Conservation (phyloP, 805 yeast genomes). For the Starmerella vitae region DNA sequence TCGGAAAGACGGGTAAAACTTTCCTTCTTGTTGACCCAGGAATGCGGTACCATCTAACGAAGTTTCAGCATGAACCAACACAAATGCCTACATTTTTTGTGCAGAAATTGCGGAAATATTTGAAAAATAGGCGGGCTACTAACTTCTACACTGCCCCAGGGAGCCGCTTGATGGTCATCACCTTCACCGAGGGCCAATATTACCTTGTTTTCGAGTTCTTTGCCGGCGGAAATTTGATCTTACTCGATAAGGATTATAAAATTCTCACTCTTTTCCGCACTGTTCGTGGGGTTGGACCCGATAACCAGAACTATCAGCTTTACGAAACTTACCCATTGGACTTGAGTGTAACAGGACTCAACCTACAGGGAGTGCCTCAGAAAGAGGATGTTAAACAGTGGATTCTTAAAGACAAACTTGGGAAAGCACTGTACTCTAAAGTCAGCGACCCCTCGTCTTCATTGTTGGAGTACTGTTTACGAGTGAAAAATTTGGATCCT, state of each 20-base stretch:
- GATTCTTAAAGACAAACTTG: constrained; percentile 29
- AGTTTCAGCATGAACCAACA: constrained; percentile 66
- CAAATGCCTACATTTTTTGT: constrained; percentile 78
- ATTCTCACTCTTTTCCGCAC: constrained; percentile 65
- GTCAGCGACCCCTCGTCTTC: constrained; percentile 70
- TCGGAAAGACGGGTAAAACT: constrained; percentile 59
- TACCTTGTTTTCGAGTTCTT: constrained; percentile 80
- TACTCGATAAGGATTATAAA: constrained; percentile 53
- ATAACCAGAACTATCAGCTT: constrained; percentile 48
- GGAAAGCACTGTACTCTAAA: constrained; percentile 53
- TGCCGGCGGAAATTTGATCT: constrained; percentile 82
- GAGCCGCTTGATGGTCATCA: constrained; percentile 72
- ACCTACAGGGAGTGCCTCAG: constrained; percentile 35
- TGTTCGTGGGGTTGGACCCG: constrained; percentile 47
- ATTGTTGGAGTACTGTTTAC: constrained; percentile 48
- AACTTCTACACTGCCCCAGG: constrained; percentile 58
- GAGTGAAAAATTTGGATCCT: constrained; percentile 36
- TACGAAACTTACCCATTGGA: constrained; percentile 48
- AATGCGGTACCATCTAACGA: constrained; percentile 61
- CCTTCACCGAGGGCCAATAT: constrained; percentile 67
- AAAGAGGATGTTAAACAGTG: constrained; percentile 32
- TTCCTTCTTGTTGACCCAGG: constrained; percentile 76
- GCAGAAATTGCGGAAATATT: constrained; percentile 70
- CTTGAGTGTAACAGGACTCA: not conserved
- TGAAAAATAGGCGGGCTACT: constrained; percentile 66